Evolutionary conservation across 805 yeast genomes (phyloP).

Genomic region (Cyberlindnera misumaiensis): DNA sequence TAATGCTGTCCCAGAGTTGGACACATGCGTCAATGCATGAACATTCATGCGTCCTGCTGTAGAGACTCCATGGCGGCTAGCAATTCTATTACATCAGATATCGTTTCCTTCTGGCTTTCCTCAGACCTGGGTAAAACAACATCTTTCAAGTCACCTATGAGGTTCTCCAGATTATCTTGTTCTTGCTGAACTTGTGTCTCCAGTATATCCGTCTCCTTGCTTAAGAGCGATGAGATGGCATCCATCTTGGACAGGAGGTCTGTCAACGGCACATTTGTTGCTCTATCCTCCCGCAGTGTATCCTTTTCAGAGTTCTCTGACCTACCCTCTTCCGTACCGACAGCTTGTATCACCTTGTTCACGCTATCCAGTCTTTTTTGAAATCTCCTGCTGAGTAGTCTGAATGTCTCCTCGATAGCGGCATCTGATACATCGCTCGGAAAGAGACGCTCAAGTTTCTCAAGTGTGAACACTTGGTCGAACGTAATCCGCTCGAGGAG

Average conservation of each 20-base stretch:
- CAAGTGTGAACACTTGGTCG: slow-evolving; percentile 3
- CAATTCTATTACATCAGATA: slow-evolving; percentile 13
- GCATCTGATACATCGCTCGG: slow-evolving; percentile 9
- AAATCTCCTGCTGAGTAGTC: slow-evolving; percentile 3
- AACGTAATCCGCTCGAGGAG: slow-evolving; percentile 13
- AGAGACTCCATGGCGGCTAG: slow-evolving; percentile 16
- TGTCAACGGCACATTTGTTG: not conserved
- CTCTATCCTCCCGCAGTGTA: not conserved
- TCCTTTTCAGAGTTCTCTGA: not conserved
- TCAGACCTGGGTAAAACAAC: slow-evolving; percentile 14
- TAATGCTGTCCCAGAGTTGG: slow-evolving; percentile 18
- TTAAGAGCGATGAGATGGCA: slow-evolving; percentile 24
- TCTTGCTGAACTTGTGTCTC: slow-evolving; percentile 19
- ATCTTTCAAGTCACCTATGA: slow-evolving; percentile 22
- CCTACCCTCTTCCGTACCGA: not conserved
- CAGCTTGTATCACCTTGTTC: slow-evolving; percentile 4
- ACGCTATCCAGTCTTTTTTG: slow-evolving; percentile 2
- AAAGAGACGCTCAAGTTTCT: slow-evolving; percentile 9
- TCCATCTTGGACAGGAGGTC: slow-evolving; percentile 19
- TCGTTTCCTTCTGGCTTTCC: slow-evolving; percentile 5
- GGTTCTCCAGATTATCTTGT: slow-evolving; percentile 1
- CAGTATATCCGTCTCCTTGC: slow-evolving; percentile 17
- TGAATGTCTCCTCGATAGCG: slow-evolving; percentile 4
- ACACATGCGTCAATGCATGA: slow-evolving; percentile 20
- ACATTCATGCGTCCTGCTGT: not conserved